Percentiles rank a stretch among this genome's conserved stretches.
Evolutionary conservation across 129 eudicot species (phyloP).

Genomic region (Lonicera japonica): DNA sequence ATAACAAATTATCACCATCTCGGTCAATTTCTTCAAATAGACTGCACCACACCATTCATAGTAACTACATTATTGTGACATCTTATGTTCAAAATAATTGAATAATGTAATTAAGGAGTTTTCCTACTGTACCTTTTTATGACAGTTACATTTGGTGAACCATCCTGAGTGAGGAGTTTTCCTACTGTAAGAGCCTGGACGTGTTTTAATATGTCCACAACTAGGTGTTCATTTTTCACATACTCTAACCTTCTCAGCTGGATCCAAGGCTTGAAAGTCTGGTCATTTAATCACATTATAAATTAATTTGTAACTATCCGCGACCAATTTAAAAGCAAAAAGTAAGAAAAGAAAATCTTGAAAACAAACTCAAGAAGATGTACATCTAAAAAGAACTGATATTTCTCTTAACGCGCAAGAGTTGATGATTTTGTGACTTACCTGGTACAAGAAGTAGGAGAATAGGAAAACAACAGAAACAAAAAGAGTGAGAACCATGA

Average conservation of each 20-base stretch:
- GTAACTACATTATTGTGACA: no score
- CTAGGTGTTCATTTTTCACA: constrained; percentile 64
- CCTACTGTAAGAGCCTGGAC: constrained; percentile 43
- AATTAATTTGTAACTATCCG: no score
- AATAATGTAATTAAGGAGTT: no score
- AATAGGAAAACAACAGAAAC: constrained; percentile 41
- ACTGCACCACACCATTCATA: constrained; percentile 30
- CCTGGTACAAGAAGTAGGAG: constrained; percentile 75
- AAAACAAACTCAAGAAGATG: no score
- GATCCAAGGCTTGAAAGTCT: constrained; percentile 81
- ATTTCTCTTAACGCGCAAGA: no score
- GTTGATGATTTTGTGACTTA: no score
- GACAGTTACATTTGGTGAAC: constrained; percentile 45
- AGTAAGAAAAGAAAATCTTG: not conserved
- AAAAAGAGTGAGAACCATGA: constrained; percentile 38
- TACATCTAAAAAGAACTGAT: no score
- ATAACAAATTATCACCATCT: constrained; percentile 51
- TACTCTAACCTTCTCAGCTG: constrained; percentile 58
- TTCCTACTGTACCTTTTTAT: constrained; percentile 51
- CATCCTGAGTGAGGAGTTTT: constrained; percentile 48
- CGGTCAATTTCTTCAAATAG: constrained; percentile 47
- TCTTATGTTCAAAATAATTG: no score
- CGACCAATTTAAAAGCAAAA: not conserved
- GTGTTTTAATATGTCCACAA: constrained; percentile 53
- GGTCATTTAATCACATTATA: constrained; percentile 10